Base-by-base conservation (phyloP, 2,329 filamentous ascomycete genomes). In the Ceratocystis lukuohia region DNA sequence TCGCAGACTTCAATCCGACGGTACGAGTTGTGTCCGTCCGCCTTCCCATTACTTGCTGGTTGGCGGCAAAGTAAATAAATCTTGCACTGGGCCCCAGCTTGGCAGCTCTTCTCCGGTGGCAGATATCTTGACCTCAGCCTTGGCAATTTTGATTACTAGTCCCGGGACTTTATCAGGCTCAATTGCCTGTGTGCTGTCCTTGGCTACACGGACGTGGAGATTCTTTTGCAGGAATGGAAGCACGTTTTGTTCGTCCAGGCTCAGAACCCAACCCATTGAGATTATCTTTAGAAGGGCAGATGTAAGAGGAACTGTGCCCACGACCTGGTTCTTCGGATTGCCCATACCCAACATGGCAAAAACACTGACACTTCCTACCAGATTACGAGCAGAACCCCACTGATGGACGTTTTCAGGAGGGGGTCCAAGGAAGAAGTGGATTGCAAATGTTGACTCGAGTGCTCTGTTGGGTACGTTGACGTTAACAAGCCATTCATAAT, bases 401-500 rank as follows among this genome's bases (percentile, higher is more conserved):
- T 73, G 71, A 69, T 69, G 1, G 77, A 71, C 48, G 84, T 76
- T 2, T 71, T 71, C 70, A 0, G 80, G 76, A 1, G 78, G 76
- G 1, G 78, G 72, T 0, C 85, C 88, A 1, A 91, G 72, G 74
- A 91, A 92, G 67, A 92, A 77, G 72, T 87, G 83, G 22, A 93
- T 77, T 0, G 69, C 70, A 65, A 87, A 89, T 0, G 86, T 83
- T 0, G 80, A 82, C 10, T 80, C 77, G 7, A 88, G 74, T 1
- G 83, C 83, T 67, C 83, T 80, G 69, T 84, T 86, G 65, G 80
- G 77, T 25, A 86, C 82, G 17, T 78, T 77, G 57, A 92, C 80
- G 71, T 88, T 89, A 70, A 83, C 84, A 28, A 85, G 79, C 83
- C 88, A 93, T 70, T 92, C 81, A 5, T 77, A 78, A 71, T 85